A percentile compares a stretch with the other conserved stretches of the same genome.
phyloP scores from a whole-genome alignment of 1,284 basidiomycete species.

The Ustilago loliicola region DNA sequence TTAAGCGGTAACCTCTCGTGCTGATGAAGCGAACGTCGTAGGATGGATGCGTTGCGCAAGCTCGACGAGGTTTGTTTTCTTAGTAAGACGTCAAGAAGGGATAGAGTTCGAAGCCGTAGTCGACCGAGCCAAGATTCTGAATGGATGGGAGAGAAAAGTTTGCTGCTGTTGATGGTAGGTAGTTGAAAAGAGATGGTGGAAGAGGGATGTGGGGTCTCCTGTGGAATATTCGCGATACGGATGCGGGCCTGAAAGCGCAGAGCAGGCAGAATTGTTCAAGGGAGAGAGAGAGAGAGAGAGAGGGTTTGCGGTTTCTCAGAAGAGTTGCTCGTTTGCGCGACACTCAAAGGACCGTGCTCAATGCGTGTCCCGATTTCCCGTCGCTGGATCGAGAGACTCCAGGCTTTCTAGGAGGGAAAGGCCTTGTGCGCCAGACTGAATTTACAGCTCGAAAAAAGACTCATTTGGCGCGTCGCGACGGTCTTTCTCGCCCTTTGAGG shows the following conservation, averaged over 20 bases:
- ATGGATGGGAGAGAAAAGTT: constrained; percentile 7
- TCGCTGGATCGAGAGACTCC: constrained; percentile 1
- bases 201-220: constrained; percentile 1
- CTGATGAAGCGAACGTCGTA: background rate
- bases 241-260: constrained; percentile 8
- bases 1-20: background rate
- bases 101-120: background rate
- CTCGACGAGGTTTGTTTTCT: background rate
- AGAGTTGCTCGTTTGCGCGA: constrained; percentile 5
- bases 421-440: background rate
- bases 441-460: background rate
- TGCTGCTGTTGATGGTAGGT: constrained; percentile 13
- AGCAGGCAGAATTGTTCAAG: background rate
- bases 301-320: constrained; percentile 9
- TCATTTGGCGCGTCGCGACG: constrained; percentile 44
- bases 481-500: constrained; percentile 1
- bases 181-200: constrained; percentile 15
- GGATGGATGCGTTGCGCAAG: background rate
- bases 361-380: constrained; percentile 21
- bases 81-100: background rate
- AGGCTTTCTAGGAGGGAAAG: background rate
- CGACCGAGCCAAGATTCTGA: background rate
- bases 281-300: background rate
- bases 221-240: constrained; percentile 33
- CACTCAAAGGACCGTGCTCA: constrained; percentile 17